Evolutionary conservation across 495 filamentous ascomycete species (phyloP), one percentile per base, ranked within the genome.

Genomic region (Aspergillus affinis): DNA sequence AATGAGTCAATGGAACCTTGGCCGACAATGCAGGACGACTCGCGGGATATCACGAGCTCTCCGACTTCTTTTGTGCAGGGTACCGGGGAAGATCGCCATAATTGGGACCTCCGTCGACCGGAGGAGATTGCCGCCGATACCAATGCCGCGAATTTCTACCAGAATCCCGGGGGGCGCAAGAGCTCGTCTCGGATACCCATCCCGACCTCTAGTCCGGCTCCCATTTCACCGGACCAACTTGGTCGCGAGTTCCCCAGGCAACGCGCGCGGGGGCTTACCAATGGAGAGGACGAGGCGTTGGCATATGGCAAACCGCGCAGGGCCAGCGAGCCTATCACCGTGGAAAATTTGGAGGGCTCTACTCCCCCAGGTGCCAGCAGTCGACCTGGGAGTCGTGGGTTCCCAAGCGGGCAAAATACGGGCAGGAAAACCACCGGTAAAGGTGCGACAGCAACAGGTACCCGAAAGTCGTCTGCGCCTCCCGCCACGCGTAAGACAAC

Each of bases 101-200:
- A 82, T 19, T 91, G 87, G 83, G 90, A 96, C 69, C 78, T 93
- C 46, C 86, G 91, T 57, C 84, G 84, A 36, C 89, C 90, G 7
- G 89, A 93, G 66, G 93, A 96, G 64, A 88, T 89, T 61, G 87
- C 89, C 12, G 84, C 87, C 21, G 88, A 92, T 29, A 80, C 61
- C 10, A 58, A 36, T 26, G 69, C 73, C 7, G 65, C 72, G 27
- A 70, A 65, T 50, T 65, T 79, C 41, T 79, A 82, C 55, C 74
- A 67, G 44, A 72, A 80, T 62, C 75, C 74, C 10, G 72, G 71
- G 41, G 62, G 78, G 9, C 72, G 78, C 18, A 80, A 80, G 62
- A 80, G 77, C 65, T 78, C 79, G 2, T 97, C 93, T 27, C 83
- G 90, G 23, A 97, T 98, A 62, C 94, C 94, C 0, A 79, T 98